Evolutionary conservation across 2,329 filamentous ascomycete genomes (phyloP).

Genomic region (Paecilomyces sp.): DNA sequence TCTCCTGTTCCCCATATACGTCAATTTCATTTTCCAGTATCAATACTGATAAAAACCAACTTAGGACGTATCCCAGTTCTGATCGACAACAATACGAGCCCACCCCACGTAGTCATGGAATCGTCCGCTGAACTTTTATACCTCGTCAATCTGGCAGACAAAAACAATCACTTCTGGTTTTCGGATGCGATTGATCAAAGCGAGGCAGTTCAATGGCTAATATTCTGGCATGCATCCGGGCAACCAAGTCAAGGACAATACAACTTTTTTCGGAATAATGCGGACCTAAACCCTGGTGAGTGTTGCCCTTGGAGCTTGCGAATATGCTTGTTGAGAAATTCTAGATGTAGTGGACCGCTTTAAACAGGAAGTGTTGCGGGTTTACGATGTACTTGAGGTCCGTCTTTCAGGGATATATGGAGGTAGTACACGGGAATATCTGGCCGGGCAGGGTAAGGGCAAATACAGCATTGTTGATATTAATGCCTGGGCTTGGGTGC

Average conservation of each 20-base stretch:
- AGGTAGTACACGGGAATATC: background rate
- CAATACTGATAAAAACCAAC: too few relatives aligned
- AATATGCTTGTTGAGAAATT: background rate
- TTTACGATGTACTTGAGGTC: background rate
- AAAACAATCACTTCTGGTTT: background rate
- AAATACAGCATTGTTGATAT: background rate
- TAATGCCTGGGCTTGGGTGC: background rate
- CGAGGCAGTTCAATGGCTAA: background rate
- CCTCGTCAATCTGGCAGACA: background rate
- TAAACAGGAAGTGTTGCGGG: background rate
- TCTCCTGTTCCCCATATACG: background rate
- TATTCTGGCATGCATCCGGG: background rate
- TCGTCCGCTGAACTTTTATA: background rate
- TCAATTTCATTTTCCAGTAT: too few relatives aligned
- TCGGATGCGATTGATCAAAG: background rate
- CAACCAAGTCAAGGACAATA: background rate
- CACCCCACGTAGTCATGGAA: background rate
- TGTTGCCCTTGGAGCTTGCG: background rate
- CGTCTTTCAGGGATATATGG: background rate
- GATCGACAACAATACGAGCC: background rate
- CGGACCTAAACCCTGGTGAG: background rate
- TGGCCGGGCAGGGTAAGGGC: background rate
- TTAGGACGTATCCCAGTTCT: background rate
- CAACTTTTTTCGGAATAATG: background rate
- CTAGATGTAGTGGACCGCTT: background rate